phyloP scores from a whole-genome alignment of 106 monocot species.

The Cymbidium sinense region DNA sequence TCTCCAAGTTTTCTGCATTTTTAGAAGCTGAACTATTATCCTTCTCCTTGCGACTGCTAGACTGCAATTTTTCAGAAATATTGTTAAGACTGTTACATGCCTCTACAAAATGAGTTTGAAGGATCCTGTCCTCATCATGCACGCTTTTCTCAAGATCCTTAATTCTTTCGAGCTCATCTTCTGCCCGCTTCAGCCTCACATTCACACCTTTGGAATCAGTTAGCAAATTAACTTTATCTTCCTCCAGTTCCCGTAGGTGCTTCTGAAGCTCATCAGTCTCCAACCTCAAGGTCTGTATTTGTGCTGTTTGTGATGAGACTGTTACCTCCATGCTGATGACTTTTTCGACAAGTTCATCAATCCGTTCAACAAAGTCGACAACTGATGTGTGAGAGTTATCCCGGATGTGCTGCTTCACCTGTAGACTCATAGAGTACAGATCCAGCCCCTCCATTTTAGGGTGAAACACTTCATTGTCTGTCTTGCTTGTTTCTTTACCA shows the following conservation, averaged over 20 bases:
- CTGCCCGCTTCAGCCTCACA: slow-evolving; percentile 17
- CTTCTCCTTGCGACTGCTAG: not conserved
- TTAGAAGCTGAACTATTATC: not conserved
- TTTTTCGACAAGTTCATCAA: slow-evolving; percentile 26
- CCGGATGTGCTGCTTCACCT: slow-evolving; percentile 18
- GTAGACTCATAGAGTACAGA: slow-evolving; percentile 16
- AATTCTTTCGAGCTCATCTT: slow-evolving; percentile 19
- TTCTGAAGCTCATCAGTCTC: slow-evolving; percentile 27
- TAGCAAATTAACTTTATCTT: slow-evolving; percentile 12
- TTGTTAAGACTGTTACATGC: slow-evolving; percentile 15
- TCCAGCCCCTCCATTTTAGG: slow-evolving; percentile 8
- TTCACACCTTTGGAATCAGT: slow-evolving; percentile 12
- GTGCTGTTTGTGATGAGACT: slow-evolving; percentile 15
- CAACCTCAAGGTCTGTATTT: slow-evolving; percentile 14
- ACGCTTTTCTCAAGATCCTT: slow-evolving; percentile 19
- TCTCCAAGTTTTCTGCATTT: not conserved
- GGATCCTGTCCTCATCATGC: slow-evolving; percentile 14
- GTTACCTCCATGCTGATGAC: slow-evolving; percentile 23
- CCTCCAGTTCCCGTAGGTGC: slow-evolving; percentile 15
- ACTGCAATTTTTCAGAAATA: slow-evolving; percentile 27
- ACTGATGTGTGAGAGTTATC: slow-evolving; percentile 16
- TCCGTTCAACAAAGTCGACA: slow-evolving; percentile 20
- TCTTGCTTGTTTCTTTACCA: not conserved
- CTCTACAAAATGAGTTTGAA: slow-evolving; percentile 12
- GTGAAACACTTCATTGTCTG: not conserved